These are phyloP conservation scores for Ciborinia camelliae DNA, from an alignment of 2,329 filamentous ascomycete species.

Conservation along the genomic window DNA sequence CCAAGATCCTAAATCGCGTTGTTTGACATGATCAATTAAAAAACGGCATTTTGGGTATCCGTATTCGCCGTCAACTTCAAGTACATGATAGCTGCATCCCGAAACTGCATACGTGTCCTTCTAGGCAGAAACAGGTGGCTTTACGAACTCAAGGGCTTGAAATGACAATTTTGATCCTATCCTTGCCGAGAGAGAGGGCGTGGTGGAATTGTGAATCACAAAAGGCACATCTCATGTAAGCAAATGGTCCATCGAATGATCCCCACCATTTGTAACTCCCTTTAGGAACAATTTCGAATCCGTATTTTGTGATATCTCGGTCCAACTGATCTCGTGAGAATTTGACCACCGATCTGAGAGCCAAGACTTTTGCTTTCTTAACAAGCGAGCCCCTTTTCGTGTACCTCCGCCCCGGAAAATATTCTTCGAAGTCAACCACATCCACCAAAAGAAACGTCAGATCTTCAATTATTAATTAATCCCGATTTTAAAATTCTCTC, in stretches of 20 bases:
- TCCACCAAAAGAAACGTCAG: neutral
- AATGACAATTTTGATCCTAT: too few species aligned
- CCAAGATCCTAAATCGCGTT: neutral
- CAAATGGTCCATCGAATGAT: neutral
- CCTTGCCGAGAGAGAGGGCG: neutral
- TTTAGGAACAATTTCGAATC: neutral
- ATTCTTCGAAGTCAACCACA: too few species aligned
- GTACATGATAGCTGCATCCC: too few species aligned
- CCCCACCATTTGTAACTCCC: neutral
- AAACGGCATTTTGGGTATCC: too few species aligned
- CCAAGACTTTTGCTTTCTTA: rapidly evolving
- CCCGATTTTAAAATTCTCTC: neutral
- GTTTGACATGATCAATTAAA: too few species aligned
- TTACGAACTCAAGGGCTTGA: too few species aligned
- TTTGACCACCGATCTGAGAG: neutral
- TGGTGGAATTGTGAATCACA: neutral
- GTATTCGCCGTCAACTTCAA: too few species aligned
- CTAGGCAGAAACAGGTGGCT: too few species aligned
- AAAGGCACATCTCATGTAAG: neutral
- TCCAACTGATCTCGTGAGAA: neutral
- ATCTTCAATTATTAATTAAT: neutral
- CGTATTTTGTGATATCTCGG: too few species aligned
- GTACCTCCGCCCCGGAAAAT: neutral
- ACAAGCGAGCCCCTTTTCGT: constrained; percentile 1
- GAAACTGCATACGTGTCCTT: too few species aligned